Evolutionary conservation across 805 yeast species (phyloP), one percentile per base, ranked within the genome.

Genomic region (Nakazawaea ernobii): DNA sequence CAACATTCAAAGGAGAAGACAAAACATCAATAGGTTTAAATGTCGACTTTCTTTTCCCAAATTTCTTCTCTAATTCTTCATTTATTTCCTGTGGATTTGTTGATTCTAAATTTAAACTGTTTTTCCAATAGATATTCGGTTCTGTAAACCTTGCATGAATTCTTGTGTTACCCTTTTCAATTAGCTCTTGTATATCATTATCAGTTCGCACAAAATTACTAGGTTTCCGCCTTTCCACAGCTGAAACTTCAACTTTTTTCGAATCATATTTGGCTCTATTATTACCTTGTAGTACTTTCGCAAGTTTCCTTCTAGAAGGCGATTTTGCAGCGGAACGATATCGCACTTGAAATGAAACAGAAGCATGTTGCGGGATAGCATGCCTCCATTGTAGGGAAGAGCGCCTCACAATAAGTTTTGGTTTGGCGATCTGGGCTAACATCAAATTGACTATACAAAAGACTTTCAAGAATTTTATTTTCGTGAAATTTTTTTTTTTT

Each of bases 1-100:
- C 91, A 3, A 80, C 65, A 7, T 66, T 53, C 13, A 80, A 41
- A 39, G 61, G 65, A 2, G 41, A 45, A 32, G 53, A 56, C 35
- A 61, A 59, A 6, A 63, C 46, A 32, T 59, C 59, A 15, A 49
- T 26, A 38, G 61, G 54, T 1, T 36, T 32, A 6, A 58, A 45
- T 9, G 11, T 20, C 6, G 17, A 13, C 4, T 41, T 48, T 4
- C 52, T 41, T 8, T 41, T 32, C 6, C 65, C 66, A 42, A 39
- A 58, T 11, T 48, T 43, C 15, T 48, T 41, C 8, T 37, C 42
- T 24, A 61, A 43, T 29, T 52, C 52, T 14, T 45, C 39, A 30
- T 38, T 27, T 20, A 53, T 32, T n/a, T 10, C 17, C 4, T 10
- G 8, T 60, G 39, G 47, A 35, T 42, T 45, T 55, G 17, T 45